A percentile compares a stretch with the other conserved stretches of the same genome.
These are phyloP conservation scores for Astraeus odoratus DNA, from an alignment of 768 basidiomycete genomes.

Conservation along the genomic window DNA sequence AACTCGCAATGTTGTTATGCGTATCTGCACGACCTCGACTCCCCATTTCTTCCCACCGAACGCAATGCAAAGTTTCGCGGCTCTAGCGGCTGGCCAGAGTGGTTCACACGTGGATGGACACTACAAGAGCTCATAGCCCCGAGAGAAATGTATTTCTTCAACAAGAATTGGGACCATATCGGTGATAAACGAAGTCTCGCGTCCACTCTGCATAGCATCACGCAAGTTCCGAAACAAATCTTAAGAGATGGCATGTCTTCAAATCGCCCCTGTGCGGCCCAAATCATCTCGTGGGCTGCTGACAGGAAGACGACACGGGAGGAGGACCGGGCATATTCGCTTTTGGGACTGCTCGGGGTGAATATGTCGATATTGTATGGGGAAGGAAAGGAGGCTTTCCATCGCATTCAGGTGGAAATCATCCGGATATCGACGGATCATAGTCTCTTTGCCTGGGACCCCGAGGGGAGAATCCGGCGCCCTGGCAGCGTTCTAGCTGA, in stretches of 20 bases:
- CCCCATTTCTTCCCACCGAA: neutral
- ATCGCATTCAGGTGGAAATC: neutral
- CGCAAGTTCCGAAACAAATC: no score
- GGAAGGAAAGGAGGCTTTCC: neutral
- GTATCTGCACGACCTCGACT: slow-evolving; percentile 9
- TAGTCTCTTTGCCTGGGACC: slow-evolving; percentile 5
- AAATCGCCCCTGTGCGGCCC: no score
- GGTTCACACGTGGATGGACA: slow-evolving; percentile 15
- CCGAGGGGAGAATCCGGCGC: neutral
- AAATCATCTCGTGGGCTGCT: no score
- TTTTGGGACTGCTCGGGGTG: no score
- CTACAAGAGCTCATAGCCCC: slow-evolving; percentile 12
- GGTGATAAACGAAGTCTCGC: slow-evolving; percentile 4
- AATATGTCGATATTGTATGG: no score
- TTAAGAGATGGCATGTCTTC: no score
- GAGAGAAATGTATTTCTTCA: slow-evolving; percentile 9
- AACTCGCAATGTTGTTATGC: slow-evolving; percentile 11
- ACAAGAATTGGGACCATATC: slow-evolving; percentile 8
- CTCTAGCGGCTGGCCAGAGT: neutral
- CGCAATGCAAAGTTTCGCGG: neutral
- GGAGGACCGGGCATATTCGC: no score
- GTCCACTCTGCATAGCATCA: neutral
- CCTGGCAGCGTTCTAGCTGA: neutral
- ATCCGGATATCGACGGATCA: slow-evolving; percentile 2
- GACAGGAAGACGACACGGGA: no score